Conservation (phyloP, 768 basidiomycete species). For the Boletus sensibilis region DNA sequence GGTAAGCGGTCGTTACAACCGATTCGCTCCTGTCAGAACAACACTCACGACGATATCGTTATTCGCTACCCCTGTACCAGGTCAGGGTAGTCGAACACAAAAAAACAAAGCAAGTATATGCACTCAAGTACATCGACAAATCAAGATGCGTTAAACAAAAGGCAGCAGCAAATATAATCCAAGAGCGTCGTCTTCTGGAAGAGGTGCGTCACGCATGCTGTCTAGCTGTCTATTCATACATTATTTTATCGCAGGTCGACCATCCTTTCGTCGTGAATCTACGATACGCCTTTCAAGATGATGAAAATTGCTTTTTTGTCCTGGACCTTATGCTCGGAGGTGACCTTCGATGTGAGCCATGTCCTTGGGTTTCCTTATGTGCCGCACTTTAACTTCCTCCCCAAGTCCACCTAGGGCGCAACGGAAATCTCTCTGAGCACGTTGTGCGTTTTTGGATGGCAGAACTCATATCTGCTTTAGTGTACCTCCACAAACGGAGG, state of each 20-base stretch:
- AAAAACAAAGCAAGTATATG: slow-evolving; percentile 85
- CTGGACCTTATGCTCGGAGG: slow-evolving; percentile 96
- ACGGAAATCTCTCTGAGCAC: slow-evolving; percentile 62
- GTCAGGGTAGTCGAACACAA: slow-evolving; percentile 98
- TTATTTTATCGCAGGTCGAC: slow-evolving; percentile 56
- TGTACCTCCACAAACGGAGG: slow-evolving; percentile 86
- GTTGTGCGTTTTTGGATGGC: slow-evolving; percentile 85
- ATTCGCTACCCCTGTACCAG: slow-evolving; percentile 37
- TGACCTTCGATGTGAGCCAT: slow-evolving; percentile 79
- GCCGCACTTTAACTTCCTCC: not conserved
- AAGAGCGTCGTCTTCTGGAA: slow-evolving; percentile 89
- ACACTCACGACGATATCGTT: slow-evolving; percentile 2
- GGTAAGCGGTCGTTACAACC: slow-evolving; percentile 42
- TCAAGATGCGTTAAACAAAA: slow-evolving; percentile 86
- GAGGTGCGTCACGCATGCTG: slow-evolving; percentile 56
- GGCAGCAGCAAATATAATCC: slow-evolving; percentile 89
- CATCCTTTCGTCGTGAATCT: slow-evolving; percentile 88
- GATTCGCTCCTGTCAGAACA: not conserved
- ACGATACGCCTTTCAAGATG: slow-evolving; percentile 96
- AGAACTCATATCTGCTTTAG: slow-evolving; percentile 80
- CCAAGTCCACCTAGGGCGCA: slow-evolving; percentile 82
- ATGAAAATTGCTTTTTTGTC: slow-evolving; percentile 97
- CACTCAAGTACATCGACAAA: slow-evolving; percentile 98
- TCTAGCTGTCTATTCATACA: slow-evolving; percentile 10
- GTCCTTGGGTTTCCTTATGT: not conserved